Base-by-base conservation (phyloP, 306 rosid genomes). In the Benincasa hispida region DNA sequence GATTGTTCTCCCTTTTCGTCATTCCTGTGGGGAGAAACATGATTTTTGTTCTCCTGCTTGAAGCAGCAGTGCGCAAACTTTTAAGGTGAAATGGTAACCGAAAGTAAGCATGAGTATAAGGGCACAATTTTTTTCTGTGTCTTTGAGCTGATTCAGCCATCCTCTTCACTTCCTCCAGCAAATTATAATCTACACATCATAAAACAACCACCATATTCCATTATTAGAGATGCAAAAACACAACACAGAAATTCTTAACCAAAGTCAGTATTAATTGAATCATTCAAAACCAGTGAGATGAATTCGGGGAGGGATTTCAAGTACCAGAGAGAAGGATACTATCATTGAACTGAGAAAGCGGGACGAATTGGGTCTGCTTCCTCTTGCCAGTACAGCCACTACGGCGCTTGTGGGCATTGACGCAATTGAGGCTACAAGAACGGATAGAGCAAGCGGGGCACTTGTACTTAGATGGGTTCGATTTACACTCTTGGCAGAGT, bases 161-260 rank as follows among this genome's bases (percentile, higher is more conserved):
- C 84, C 97, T 92, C 88, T 90, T 94, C 80, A 84, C 83, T 74
- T 94, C 98, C 88, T 94, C 98, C 2, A 94, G 87, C 83, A 94
- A 86, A 89, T 86, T 86, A 81, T 87, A 94, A 67, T 94, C 99
- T 94, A 78, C 27, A 75, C 21, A 42, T 58, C 61, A 5, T 54
- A 72, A 72, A 72, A 22, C 37, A 48, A 15, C 25, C 58, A 15
- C 39, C 4, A 47, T 2, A 30, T 72, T n/a, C 28, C 42, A 17
- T 50, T 51, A 13, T 30, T 30, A 28, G 61, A 39, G 28, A n/a
- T n/a, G n/a, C n/a, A n/a, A n/a, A n/a, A n/a, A n/a, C n/a, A 51
- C 76, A 47, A 72, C 76, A 50, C 55, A 70, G 10, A 70, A 4
- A 27, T 5, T 18, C 61, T 24, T 4, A 41, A 41, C 27, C 18